These are phyloP conservation scores for Escovopsis sp. DNA, from an alignment of 2,329 filamentous ascomycete species.

Conservation along the genomic window DNA sequence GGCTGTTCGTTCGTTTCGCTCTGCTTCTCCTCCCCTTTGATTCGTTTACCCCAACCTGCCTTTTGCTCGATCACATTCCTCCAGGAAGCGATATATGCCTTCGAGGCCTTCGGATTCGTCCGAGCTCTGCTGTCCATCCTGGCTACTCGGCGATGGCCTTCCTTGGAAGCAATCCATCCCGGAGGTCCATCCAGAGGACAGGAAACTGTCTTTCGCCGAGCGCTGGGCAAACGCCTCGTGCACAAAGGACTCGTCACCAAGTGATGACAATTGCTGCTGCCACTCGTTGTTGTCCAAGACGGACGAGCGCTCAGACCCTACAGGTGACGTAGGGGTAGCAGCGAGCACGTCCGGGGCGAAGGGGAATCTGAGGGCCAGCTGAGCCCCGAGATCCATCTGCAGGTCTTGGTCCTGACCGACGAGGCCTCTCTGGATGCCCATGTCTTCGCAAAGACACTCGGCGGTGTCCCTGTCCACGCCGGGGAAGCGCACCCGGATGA, in stretches of 20 bases:
- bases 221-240: constrained; percentile 27
- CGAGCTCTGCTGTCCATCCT: constrained; percentile 27
- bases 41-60: constrained; percentile 16
- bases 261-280: constrained; percentile 20
- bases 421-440: constrained; percentile 67
- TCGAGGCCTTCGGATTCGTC: constrained; percentile 39
- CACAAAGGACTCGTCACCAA: constrained; percentile 21
- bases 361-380: constrained; percentile 69
- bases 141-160: constrained; percentile 32
- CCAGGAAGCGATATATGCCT: constrained; percentile 41
- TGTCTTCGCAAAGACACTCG: constrained; percentile 69
- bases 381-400: constrained; percentile 45
- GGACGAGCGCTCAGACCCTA: constrained; percentile 29
- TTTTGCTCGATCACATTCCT: constrained; percentile 36
- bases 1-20: no score
- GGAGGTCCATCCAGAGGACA: constrained; percentile 27
- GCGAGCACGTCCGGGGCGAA: constrained; percentile 49
- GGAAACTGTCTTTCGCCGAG: constrained; percentile 23
- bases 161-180: constrained; percentile 33
- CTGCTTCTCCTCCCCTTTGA: no score
- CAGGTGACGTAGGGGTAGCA: constrained; percentile 26
- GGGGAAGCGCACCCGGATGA: constrained; percentile 72
- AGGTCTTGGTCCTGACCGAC: constrained; percentile 67
- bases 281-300: constrained; percentile 24
- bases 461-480: constrained; percentile 76